Evolutionary conservation across 306 rosid species (phyloP), one percentile per base, ranked within the genome.

Genomic region (Vicia villosa): DNA sequence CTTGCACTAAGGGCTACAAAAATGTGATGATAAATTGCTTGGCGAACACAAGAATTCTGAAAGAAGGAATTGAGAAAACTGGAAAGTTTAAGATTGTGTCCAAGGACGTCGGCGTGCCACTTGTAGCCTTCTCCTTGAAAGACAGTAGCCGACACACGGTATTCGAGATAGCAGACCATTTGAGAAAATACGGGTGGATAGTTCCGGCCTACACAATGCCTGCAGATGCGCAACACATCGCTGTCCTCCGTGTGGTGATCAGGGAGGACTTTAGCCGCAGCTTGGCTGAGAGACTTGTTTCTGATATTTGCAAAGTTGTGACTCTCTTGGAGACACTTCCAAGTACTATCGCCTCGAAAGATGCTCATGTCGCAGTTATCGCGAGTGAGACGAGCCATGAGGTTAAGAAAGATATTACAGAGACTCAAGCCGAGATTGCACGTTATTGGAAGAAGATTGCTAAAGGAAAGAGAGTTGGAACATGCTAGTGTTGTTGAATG

Each of bases 151-250:
- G 80, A 6, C 83, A 90, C 86, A 81, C 94, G 0, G 98, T 93
- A 36, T 93, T 93, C 22, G 88, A 90, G 75, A 76, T 93, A 67
- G 22, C 98, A 1, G 97, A 90, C 54, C 70, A 71, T 38, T 72
- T 90, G 58, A 84, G 91, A 66, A 85, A 69, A 76, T 93, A 32
- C 0, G 88, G 96, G 37, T 93, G 97, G 97, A 90, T 88, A 13
- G 96, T 93, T 74, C 98, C 98, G 0, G 98, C 98, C 52, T 93
- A 93, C 59, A 82, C 92, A 9, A 90, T 93, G 97, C 97, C 98
- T 0, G 68, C 94, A 0, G 66, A 93, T 1, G 97, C 93, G 0
- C 60, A 93, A 46, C 82, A 86, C 63, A 22, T 93, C 0, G 88
- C 95, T 0, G 92, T 94, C 40, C 90, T 94, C 11, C 75, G 99